These are phyloP conservation scores for Penicillium malachiteum DNA, from an alignment of 495 filamentous ascomycete species.

Conservation along the genomic window DNA sequence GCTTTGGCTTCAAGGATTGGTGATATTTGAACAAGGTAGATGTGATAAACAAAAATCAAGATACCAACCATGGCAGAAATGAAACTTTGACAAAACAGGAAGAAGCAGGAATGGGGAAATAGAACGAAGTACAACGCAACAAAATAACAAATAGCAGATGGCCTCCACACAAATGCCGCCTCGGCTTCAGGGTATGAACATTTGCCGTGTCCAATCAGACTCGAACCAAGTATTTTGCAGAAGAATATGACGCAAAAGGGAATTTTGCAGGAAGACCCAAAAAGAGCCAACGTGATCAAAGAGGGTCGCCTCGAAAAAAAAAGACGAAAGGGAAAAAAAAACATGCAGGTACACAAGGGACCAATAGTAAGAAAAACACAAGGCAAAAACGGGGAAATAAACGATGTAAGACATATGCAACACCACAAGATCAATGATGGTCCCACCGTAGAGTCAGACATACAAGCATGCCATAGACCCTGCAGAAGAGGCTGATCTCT, in stretches of 20 bases:
- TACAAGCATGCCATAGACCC: not conserved
- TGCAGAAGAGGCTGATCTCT: not conserved
- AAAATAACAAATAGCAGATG: not conserved
- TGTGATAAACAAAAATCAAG: not conserved
- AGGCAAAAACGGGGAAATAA: not conserved
- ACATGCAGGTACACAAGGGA: constrained; percentile 4
- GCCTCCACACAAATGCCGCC: not conserved
- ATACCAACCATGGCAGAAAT: not conserved
- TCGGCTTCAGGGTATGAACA: not conserved
- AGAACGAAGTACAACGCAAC: not conserved
- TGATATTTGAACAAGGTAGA: not conserved
- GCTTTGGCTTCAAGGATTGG: too few relatives aligned
- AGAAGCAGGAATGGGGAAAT: not conserved
- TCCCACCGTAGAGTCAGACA: not conserved
- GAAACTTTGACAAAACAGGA: not conserved
- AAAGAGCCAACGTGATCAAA: not conserved
- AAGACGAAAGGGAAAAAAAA: not conserved
- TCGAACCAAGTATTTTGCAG: not conserved
- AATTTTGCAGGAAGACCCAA: not conserved
- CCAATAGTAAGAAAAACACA: not conserved
- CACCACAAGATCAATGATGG: not conserved
- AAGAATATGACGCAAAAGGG: not conserved
- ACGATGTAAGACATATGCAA: constrained; percentile 1
- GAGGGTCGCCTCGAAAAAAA: not conserved
- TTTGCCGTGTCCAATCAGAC: not conserved